Evolutionary conservation across 345 rosid species (phyloP).

Genomic region (Clausena lansium): DNA sequence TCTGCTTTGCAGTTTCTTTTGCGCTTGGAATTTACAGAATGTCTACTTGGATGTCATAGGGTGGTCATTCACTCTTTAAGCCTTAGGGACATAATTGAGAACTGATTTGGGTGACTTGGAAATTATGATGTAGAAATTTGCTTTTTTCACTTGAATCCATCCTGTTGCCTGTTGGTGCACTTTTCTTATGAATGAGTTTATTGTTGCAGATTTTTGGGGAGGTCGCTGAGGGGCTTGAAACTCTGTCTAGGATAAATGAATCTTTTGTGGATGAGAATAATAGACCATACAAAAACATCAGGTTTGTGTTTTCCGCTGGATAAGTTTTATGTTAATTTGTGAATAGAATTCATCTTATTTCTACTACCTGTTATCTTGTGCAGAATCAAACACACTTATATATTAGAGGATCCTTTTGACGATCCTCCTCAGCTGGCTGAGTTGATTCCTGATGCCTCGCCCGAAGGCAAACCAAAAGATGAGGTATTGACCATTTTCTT

Average conservation of each 20-base stretch:
- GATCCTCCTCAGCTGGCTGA: constrained; percentile 76
- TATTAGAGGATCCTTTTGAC: constrained; percentile 88
- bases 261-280: constrained; percentile 80
- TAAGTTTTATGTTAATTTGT: background rate
- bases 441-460: constrained; percentile 84
- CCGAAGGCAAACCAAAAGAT: constrained; percentile 91
- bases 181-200: background rate
- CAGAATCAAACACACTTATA: constrained; percentile 82
- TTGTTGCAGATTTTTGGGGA: constrained; percentile 80
- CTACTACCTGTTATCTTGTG: constrained; percentile 6
- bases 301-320: constrained; percentile 34
- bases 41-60: background rate
- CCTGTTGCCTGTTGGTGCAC: background rate
- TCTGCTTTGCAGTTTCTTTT: background rate
- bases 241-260: constrained; percentile 84
- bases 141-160: background rate
- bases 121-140: background rate
- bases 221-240: constrained; percentile 88
- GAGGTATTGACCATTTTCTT: constrained; percentile 46
- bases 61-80: background rate
- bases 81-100: background rate
- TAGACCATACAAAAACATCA: constrained; percentile 75
- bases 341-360: background rate
- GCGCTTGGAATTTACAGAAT: background rate
- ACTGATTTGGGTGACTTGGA: background rate